A percentile compares a stretch with the other conserved stretches of the same genome.
phyloP scores from a whole-genome alignment of 331 rosid genomes.

The Dryas integrifolia region DNA sequence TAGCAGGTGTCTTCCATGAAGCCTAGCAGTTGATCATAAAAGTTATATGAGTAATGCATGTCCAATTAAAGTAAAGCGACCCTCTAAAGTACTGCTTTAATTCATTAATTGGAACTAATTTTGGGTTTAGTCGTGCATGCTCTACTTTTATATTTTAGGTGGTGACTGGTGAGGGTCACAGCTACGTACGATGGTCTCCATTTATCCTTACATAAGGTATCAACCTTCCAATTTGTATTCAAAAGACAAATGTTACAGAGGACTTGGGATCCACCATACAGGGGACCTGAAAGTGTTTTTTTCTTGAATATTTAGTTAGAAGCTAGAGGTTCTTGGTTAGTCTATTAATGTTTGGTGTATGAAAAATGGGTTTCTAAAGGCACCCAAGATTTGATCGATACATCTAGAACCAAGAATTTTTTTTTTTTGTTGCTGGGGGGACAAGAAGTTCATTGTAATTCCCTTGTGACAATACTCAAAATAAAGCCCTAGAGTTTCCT shows the following conservation, averaged over 20 bases:
- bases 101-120: background rate
- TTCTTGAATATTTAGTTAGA: background rate
- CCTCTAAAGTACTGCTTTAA: background rate
- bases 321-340: no score
- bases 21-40: background rate
- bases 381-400: no score
- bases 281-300: background rate
- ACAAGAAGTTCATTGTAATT: no score
- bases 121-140: background rate
- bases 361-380: no score
- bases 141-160: background rate
- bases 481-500: no score
- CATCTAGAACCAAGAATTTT: no score
- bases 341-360: no score
- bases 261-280: background rate
- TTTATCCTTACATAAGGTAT: background rate
- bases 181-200: conserved; percentile 1
- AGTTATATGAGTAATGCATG: no score
- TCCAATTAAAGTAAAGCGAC: background rate
- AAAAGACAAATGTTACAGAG: conserved; percentile 1
- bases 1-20: conserved; percentile 3
- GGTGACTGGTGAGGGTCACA: background rate
- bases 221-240: background rate
- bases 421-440: no score
- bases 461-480: no score